These are phyloP conservation scores for Candida golubevii DNA, from an alignment of 805 yeast species.

Conservation along the genomic window DNA sequence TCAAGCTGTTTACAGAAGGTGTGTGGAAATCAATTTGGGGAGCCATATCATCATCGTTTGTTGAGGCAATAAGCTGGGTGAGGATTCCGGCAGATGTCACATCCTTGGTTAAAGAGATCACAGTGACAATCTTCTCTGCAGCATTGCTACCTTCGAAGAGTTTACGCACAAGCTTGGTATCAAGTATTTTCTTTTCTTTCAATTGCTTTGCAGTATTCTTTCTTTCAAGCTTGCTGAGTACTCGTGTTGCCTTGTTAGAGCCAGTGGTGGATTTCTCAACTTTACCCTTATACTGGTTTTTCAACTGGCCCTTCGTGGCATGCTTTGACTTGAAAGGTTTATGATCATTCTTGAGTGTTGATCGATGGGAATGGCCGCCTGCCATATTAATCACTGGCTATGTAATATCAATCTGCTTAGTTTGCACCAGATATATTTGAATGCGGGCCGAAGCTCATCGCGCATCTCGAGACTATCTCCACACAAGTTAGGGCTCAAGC, in stretches of 20 bases:
- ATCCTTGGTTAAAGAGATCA: conserved; percentile 76
- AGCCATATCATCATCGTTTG: conserved; percentile 21
- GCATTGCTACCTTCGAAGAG: conserved; percentile 78
- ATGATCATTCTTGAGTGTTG: conserved; percentile 77
- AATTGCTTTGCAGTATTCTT: conserved; percentile 76
- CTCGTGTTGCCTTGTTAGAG: conserved; percentile 33
- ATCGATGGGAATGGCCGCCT: conserved; percentile 74
- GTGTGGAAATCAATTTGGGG: conserved; percentile 18
- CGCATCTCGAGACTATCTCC: background rate
- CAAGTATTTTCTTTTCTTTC: conserved; percentile 64
- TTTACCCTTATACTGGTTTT: conserved; percentile 78
- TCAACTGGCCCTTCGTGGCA: conserved; percentile 82
- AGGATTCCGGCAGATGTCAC: conserved; percentile 54
- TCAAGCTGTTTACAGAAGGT: conserved; percentile 51
- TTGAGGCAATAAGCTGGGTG: conserved; percentile 42
- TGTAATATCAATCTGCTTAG: too few species aligned
- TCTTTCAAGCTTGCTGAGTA: conserved; percentile 54
- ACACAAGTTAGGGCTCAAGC: conserved; percentile 8
- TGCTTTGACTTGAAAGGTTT: conserved; percentile 91
- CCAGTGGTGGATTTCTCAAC: conserved; percentile 59
- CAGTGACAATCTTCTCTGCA: conserved; percentile 77
- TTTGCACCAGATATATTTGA: too few species aligned
- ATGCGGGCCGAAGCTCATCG: conserved; percentile 3
- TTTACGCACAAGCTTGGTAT: conserved; percentile 54
- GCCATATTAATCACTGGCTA: conserved; percentile 42